Evolutionary conservation across 805 yeast species (phyloP).

Genomic region (Zygosaccharomyces siamensis): DNA sequence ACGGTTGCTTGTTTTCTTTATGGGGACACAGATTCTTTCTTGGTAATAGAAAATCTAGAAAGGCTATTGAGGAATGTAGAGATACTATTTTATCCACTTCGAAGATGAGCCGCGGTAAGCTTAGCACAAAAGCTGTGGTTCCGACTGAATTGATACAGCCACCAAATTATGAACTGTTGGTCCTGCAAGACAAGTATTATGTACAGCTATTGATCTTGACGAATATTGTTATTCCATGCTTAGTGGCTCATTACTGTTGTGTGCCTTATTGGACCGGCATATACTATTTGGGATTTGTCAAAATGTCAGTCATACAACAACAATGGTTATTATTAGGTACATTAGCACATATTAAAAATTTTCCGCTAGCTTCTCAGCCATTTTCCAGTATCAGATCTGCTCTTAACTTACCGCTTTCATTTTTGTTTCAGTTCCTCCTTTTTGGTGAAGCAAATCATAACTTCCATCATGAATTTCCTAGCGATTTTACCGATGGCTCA

Average conservation of each 20-base stretch:
- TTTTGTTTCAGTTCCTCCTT: constrained; percentile 58
- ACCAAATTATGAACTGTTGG: constrained; percentile 50
- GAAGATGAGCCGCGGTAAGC: constrained; percentile 15
- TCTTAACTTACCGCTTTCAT: constrained; percentile 47
- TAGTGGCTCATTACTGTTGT: constrained; percentile 66
- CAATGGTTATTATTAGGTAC: constrained; percentile 75
- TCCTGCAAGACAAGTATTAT: constrained; percentile 73
- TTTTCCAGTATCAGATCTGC: constrained; percentile 72
- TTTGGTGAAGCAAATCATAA: constrained; percentile 91
- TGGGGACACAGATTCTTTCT: constrained; percentile 80
- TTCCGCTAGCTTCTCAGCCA: constrained; percentile 58
- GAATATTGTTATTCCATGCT: constrained; percentile 58
- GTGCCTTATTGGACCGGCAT: constrained; percentile 72
- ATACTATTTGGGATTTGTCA: constrained; percentile 61
- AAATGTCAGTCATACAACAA: constrained; percentile 73
- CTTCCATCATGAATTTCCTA: constrained; percentile 93
- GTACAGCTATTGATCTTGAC: constrained; percentile 45
- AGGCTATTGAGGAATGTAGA: constrained; percentile 39
- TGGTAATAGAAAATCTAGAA: constrained; percentile 52
- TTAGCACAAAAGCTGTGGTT: constrained; percentile 7
- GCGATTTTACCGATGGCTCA: constrained; percentile 75
- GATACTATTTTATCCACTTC: constrained; percentile 46
- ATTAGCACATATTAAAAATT: constrained; percentile 58
- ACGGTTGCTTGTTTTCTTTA: constrained; percentile 79
- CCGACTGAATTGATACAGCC: constrained; percentile 59